Conservation (phyloP, 2,329 filamentous ascomycete genomes). For the Mycosphaerelloides madeirae region DNA sequence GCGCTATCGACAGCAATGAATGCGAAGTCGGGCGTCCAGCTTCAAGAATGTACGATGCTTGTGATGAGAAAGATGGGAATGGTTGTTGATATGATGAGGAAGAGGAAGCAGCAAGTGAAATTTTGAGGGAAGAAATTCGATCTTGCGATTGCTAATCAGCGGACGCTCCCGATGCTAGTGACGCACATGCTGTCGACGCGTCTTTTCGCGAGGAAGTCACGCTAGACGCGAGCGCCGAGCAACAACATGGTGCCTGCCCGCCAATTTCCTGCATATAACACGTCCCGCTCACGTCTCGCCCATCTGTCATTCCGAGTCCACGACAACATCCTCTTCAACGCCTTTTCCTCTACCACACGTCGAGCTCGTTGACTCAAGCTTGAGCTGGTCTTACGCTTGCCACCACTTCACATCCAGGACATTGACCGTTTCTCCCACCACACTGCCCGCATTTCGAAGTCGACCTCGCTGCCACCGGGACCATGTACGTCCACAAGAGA, state of each 20-base stretch:
- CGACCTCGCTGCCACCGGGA: slow-evolving; percentile 28
- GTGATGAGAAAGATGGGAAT: no score
- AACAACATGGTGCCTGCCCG: slow-evolving; percentile 4
- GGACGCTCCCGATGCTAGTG: not conserved
- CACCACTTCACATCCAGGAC: slow-evolving; percentile 8
- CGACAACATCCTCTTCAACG: slow-evolving; percentile 13
- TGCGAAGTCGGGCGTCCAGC: no score
- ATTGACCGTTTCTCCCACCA: slow-evolving; percentile 10
- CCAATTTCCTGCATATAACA: slow-evolving; percentile 8
- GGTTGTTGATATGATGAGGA: no score
- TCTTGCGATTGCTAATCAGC: not conserved
- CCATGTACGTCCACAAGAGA: slow-evolving; percentile 61
- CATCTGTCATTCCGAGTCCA: slow-evolving; percentile 8
- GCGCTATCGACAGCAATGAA: no score
- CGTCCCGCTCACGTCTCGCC: slow-evolving; percentile 7
- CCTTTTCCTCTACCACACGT: slow-evolving; percentile 2
- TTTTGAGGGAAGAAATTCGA: not conserved
- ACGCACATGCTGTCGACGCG: slow-evolving; percentile 7
- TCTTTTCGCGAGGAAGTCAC: not conserved
- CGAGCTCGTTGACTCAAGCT: slow-evolving; percentile 18
- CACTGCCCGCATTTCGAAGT: slow-evolving; percentile 17
- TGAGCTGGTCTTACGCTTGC: slow-evolving; percentile 8
- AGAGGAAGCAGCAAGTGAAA: not conserved
- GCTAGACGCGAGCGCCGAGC: slow-evolving; percentile 2
- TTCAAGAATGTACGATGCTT: no score